Conservation (phyloP, 2,329 filamentous ascomycete species). For the Cladorrhinum sp. region DNA sequence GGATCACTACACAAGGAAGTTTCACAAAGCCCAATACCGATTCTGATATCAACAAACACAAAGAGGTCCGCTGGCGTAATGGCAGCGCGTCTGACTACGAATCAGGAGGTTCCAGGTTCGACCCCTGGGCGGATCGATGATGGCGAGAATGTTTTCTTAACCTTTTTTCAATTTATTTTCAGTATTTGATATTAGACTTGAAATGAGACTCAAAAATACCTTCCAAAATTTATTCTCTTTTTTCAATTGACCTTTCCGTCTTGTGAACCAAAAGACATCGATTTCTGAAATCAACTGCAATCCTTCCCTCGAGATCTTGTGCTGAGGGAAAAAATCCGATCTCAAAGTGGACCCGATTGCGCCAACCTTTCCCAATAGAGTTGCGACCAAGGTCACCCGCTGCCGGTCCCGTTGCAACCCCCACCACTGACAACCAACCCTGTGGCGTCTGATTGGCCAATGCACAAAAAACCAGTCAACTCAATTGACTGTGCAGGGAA, state of each 20-base stretch:
- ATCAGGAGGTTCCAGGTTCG: conserved; percentile 24
- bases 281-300: not conserved
- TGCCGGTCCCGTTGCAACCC: conserved; percentile 6
- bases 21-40: not conserved
- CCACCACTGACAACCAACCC: conserved; percentile 8
- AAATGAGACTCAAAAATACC: conserved; percentile 10
- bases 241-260: not conserved
- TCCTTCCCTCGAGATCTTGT: conserved; percentile 8
- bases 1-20: not conserved
- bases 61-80: conserved; percentile 21
- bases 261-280: not conserved
- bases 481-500: conserved; percentile 11
- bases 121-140: conserved; percentile 20
- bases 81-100: conserved; percentile 25
- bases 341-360: not conserved
- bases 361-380: not conserved
- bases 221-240: conserved; percentile 6
- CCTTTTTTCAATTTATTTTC: conserved; percentile 20
- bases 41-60: conserved; percentile 2
- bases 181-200: conserved; percentile 8
- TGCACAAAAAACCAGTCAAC: conserved; percentile 15
- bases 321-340: conserved; percentile 3
- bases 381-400: not conserved
- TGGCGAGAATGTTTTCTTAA: not conserved
- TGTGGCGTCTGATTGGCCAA: conserved; percentile 21